Evolutionary conservation across 306 rosid species (phyloP).

Genomic region (Dryas octopetala): DNA sequence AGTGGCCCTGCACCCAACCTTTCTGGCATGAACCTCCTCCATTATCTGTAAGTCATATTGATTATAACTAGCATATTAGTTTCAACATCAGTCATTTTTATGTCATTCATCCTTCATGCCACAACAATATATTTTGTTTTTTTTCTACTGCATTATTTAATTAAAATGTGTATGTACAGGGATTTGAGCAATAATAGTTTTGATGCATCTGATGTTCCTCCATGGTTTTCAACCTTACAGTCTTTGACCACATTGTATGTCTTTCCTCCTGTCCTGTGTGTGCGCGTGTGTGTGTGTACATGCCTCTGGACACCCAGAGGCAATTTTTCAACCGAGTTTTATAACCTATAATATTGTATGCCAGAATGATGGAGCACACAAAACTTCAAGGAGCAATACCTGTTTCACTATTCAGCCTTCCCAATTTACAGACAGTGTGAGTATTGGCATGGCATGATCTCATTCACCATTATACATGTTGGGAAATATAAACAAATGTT

Average conservation of each 20-base stretch:
- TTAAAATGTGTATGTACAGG: constrained; percentile 22
- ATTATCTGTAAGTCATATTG: constrained; percentile 43
- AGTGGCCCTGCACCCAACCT: constrained; percentile 57
- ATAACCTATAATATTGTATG: not conserved
- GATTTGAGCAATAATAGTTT: constrained; percentile 66
- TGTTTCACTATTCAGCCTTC: constrained; percentile 42
- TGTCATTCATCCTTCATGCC: too few relatives aligned
- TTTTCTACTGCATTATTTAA: too few relatives aligned
- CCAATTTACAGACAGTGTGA: constrained; percentile 56
- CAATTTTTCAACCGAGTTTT: too few relatives aligned
- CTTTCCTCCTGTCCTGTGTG: not conserved
- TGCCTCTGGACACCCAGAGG: too few relatives aligned
- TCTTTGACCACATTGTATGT: constrained; percentile 63
- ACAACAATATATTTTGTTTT: too few relatives aligned
- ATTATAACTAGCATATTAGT: not conserved
- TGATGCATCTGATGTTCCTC: constrained; percentile 39
- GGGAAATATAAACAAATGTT: too few relatives aligned
- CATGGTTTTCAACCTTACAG: constrained; percentile 41
- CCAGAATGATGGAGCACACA: constrained; percentile 57
- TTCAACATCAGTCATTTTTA: not conserved
- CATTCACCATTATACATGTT: too few relatives aligned
- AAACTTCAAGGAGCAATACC: constrained; percentile 49
- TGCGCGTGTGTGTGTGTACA: not conserved
- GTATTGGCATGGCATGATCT: constrained; percentile 11
- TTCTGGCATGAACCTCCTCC: constrained; percentile 42